These are phyloP conservation scores for Sextonia rubra DNA, from an alignment of 164 flowering plant genomes.

Conservation along the genomic window DNA sequence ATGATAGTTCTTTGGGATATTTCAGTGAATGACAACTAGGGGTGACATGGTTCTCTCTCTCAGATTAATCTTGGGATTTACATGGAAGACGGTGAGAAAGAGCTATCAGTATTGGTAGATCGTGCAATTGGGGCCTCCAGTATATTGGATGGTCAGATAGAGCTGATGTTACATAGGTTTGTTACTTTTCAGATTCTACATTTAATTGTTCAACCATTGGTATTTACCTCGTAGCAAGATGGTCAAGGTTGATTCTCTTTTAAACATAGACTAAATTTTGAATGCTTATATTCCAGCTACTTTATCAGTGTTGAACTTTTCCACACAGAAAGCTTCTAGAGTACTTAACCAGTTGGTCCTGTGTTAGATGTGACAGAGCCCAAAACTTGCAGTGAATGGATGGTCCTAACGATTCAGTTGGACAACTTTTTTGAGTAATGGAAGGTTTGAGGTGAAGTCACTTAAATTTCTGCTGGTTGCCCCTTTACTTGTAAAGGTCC, in stretches of 20 bases:
- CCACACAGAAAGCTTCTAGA: too few relatives aligned
- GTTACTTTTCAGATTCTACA: background rate
- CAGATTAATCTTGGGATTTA: constrained; percentile 94
- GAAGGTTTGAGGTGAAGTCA: background rate
- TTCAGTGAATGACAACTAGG: background rate
- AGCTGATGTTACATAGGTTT: constrained; percentile 94
- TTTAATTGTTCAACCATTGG: background rate
- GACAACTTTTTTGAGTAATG: background rate
- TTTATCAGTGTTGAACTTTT: background rate
- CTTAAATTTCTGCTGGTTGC: background rate
- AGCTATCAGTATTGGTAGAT: constrained; percentile 87
- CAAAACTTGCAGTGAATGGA: background rate
- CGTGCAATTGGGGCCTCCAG: constrained; percentile 91
- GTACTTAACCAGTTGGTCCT: too few relatives aligned
- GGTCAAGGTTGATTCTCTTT: background rate
- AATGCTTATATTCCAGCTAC: background rate
- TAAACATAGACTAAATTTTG: background rate
- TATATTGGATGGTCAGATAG: constrained; percentile 76
- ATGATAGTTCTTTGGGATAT: background rate
- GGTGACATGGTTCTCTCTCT: constrained; percentile 4
- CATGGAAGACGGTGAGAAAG: constrained; percentile 47
- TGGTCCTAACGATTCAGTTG: background rate
- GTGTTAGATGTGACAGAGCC: background rate
- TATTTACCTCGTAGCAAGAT: background rate
- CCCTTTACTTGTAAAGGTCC: background rate